Evolutionary conservation across 2,329 filamentous ascomycete genomes (phyloP).

Genomic region (Calonectria hawksworthii): DNA sequence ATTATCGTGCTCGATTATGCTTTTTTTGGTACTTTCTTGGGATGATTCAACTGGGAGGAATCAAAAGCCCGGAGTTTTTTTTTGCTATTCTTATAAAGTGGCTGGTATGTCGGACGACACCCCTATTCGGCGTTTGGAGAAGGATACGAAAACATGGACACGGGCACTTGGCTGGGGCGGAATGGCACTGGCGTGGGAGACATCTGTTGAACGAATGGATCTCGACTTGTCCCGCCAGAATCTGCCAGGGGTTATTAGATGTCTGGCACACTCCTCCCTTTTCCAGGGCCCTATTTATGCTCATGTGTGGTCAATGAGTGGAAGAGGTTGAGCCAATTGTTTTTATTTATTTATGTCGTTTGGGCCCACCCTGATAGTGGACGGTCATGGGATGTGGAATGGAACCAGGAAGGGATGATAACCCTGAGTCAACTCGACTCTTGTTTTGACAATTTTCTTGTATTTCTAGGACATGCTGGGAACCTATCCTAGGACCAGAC

Average conservation of each 20-base stretch:
- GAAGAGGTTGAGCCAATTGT: constrained; percentile 17
- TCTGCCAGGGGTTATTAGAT: constrained; percentile 18
- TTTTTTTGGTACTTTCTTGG: constrained; percentile 38
- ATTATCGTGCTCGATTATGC: constrained; percentile 33
- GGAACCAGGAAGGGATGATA: constrained; percentile 22
- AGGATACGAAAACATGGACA: constrained; percentile 29
- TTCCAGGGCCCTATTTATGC: constrained; percentile 5
- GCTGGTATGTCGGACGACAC: constrained; percentile 41
- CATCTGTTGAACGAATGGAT: constrained; percentile 20
- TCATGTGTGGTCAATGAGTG: constrained; percentile 16
- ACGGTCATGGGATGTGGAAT: constrained; percentile 20
- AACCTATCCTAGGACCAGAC: constrained; percentile 28
- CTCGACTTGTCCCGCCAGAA: constrained; percentile 27
- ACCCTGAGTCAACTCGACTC: constrained; percentile 3
- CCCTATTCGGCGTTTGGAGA: constrained; percentile 45
- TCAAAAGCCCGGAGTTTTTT: constrained; percentile 49
- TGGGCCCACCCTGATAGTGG: constrained; percentile 4
- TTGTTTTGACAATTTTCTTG: constrained; percentile 35
- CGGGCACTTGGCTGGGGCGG: constrained; percentile 28
- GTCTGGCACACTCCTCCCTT: background rate
- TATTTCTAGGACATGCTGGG: constrained; percentile 41
- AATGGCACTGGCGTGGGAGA: constrained; percentile 13
- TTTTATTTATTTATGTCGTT: constrained; percentile 19
- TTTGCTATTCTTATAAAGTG: constrained; percentile 45
- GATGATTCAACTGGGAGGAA: constrained; percentile 37